Base-by-base conservation (phyloP, 306 rosid genomes). In the Crataegus laevigata region DNA sequence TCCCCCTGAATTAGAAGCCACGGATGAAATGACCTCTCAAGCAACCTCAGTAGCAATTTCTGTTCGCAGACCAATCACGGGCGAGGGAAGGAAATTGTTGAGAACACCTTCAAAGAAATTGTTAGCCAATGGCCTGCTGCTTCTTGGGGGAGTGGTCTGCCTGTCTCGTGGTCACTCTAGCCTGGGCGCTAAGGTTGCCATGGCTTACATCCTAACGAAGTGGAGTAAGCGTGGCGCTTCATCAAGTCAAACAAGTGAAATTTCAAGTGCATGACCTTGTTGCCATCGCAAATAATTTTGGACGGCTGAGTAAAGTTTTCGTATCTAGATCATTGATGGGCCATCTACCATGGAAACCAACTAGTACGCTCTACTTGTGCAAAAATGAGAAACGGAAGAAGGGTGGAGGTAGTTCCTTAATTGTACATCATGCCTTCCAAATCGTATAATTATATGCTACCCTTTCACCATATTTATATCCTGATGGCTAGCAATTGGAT, bases 181-280 rank as follows among this genome's bases (percentile, higher is more conserved):
- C 80, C 90, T 94, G 26, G 93, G 96, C 28, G 97, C 93, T 47
- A 92, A 94, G 87, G 97, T 92, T 74, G 99, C 80, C 47, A 45
- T 89, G 84, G 96, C 91, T 12, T 94, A 80, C 85, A 74, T 94
- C 73, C 60, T 89, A 72, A 79, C 87, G 58, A 94, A 91, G 79
- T 87, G 92, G 52, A 67, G 85, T 32, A 91, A 87, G 81, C 89
- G 79, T 32, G 57, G 76, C 26, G 82, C 84, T 66, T 50, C 77
- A 61, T 79, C 98, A 69, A 82, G 77, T 55, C 82, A 69, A 69
- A 72, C 30, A 52, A 32, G 72, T 55, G 50, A 75, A 77, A 71
- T 59, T 61, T 77, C 71, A 75, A 82, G 76, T 64, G 66, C 68
- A 45, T 66, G 75, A 73, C 60, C 25, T 57, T 42, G 62, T 70